Base-by-base conservation (phyloP, 768 basidiomycete genomes). In the Russula olivacea region DNA sequence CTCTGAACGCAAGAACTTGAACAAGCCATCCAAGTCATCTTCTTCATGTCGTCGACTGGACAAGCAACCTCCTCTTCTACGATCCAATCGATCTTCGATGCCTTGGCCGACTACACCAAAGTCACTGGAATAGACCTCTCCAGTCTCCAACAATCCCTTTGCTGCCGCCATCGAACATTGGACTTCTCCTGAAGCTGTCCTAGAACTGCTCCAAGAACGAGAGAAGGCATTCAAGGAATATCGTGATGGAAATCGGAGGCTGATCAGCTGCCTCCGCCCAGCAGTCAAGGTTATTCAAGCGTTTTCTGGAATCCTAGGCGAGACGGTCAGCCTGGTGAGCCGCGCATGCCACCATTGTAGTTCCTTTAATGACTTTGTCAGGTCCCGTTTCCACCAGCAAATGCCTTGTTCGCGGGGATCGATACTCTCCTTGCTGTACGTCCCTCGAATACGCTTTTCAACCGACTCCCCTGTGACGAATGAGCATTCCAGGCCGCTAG, bases 91-190 rank as follows among this genome's bases (percentile, higher is more conserved):
- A 40, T 61, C 17, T 1, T 55, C 30, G 25, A 55, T 34, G 50
- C 40, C 19, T n/a, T 62, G 17, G 12, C 23, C 3, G 41, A 52
- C 3, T 45, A 62, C 15, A 7, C 61, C 8, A 28, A 28, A 3
- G 36, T 30, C 0, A 50, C 55, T 14, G 61, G 61, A 1, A 56
- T 43, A 11, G 61, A 61, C 15, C 48, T n/a, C n/a, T n/a, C n/a
- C n/a, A n/a, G n/a, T 61, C 12, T 3, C 28, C 0, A 50, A 40
- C 9, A 49, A 34, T 19, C 48, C 61, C 14, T 45, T 61, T 11
- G 61, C 38, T 5, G 21, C 23, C 4, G 12, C 30, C 1, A 8
- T 61, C 6, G 28, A 30, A 23, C 9, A 2, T 3, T 51, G 7
- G 5, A 48, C 30, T 28, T 41, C 61, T 5, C 48, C 48, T 6